These are phyloP conservation scores for Vaccinium darrowii DNA, from an alignment of 148 eudicot genomes.

Conservation along the genomic window DNA sequence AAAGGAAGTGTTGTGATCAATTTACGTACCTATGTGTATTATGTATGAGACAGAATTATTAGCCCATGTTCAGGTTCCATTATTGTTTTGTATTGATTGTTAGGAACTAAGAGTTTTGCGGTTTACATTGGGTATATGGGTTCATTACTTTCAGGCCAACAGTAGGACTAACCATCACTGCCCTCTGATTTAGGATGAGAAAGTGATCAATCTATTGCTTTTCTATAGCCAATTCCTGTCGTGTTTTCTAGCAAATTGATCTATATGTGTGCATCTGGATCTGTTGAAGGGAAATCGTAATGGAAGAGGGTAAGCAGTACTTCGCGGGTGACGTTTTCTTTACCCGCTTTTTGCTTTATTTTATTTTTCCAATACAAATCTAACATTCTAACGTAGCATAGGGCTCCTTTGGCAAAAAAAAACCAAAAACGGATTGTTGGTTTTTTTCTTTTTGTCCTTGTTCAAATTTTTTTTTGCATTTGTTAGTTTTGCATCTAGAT, in stretches of 20 bases:
- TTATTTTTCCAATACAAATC: background rate
- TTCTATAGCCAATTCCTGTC: background rate
- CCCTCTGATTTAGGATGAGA: background rate
- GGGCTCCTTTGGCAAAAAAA: background rate
- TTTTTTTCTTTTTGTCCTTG: too few species aligned
- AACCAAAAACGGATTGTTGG: too few species aligned
- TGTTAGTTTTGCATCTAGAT: too few species aligned
- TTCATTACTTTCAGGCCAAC: background rate
- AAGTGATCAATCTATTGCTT: background rate
- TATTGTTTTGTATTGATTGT: background rate
- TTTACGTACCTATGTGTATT: background rate
- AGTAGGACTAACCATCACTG: background rate
- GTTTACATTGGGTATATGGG: background rate
- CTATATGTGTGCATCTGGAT: background rate
- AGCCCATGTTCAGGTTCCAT: background rate
- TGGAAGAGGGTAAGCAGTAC: background rate
- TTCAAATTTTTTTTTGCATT: too few species aligned
- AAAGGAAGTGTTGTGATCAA: constrained; percentile 77
- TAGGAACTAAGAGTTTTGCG: background rate
- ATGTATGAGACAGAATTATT: background rate
- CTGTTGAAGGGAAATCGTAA: background rate
- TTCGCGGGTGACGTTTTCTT: background rate
- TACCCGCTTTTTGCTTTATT: background rate
- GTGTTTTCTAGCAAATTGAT: background rate
- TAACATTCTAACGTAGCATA: background rate